Evolutionary conservation across 441 rosid genomes (phyloP).

Genomic region (Melastoma candidum): DNA sequence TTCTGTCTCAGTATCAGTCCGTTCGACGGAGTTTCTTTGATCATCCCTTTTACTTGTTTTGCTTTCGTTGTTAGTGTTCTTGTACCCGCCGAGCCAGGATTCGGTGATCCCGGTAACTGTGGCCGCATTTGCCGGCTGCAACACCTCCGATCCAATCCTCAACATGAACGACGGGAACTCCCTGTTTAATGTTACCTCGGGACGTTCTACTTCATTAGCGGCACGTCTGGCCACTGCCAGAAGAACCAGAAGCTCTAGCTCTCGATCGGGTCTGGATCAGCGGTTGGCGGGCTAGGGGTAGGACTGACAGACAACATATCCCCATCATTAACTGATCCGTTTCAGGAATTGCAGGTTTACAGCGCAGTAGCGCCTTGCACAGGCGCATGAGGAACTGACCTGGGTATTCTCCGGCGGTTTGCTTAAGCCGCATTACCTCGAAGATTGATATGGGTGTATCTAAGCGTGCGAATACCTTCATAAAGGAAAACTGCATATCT

Average conservation of each 20-base stretch:
- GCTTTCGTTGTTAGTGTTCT: slow-evolving; percentile 44
- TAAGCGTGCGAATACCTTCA: no score
- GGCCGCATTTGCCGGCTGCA: slow-evolving; percentile 52
- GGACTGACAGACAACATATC: slow-evolving; percentile 22
- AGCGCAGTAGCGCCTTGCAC: no score
- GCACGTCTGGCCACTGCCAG: slow-evolving; percentile 57
- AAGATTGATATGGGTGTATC: no score
- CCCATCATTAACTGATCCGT: slow-evolving; percentile 28
- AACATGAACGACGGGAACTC: slow-evolving; percentile 91
- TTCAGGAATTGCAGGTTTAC: no score
- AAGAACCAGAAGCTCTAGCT: slow-evolving; percentile 80
- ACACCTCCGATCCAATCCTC: slow-evolving; percentile 58
- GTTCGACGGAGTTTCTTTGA: background rate
- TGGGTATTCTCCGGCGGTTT: no score
- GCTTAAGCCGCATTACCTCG: no score
- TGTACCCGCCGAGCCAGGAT: slow-evolving; percentile 98
- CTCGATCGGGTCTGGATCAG: slow-evolving; percentile 18
- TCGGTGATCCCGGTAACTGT: slow-evolving; percentile 74
- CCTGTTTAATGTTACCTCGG: slow-evolving; percentile 75
- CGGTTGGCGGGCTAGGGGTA: no score
- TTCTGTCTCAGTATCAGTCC: background rate
- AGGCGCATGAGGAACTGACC: no score
- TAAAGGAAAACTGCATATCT: no score
- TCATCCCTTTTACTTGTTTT: background rate
- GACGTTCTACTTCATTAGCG: slow-evolving; percentile 72